These are phyloP conservation scores for Nemania bipapillata DNA, from an alignment of 2,329 filamentous ascomycete species.

Conservation along the genomic window DNA sequence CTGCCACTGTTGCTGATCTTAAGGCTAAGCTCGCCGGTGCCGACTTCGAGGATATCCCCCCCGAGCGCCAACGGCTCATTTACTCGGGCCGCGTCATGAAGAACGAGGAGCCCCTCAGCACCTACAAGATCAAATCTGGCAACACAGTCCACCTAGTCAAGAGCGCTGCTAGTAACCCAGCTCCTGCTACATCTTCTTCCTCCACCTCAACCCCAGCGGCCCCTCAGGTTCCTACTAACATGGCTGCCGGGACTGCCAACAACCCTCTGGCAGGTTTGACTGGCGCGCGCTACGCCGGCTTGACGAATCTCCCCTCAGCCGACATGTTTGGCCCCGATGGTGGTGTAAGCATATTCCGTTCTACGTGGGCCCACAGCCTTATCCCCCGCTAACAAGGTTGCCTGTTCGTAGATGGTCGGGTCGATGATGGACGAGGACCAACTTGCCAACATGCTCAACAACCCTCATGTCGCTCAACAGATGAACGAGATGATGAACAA, in stretches of 20 bases:
- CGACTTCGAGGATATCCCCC: conserved; percentile 86
- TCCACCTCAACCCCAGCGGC: conserved; percentile 59
- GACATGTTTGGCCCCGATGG: conserved; percentile 94
- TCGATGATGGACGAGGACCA: conserved; percentile 80
- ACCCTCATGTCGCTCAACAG: conserved; percentile 84
- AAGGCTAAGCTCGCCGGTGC: conserved; percentile 85
- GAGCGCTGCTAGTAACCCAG: conserved; percentile 86
- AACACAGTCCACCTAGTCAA: conserved; percentile 98
- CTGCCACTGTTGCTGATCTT: conserved; percentile 82
- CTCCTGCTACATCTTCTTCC: conserved; percentile 57
- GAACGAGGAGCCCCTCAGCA: conserved; percentile 84
- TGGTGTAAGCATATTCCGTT: conserved; percentile 72
- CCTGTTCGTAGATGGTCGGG: conserved; percentile 78
- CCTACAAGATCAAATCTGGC: conserved; percentile 94
- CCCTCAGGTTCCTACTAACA: conserved; percentile 76
- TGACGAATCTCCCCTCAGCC: conserved; percentile 85
- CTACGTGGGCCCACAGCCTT: background rate
- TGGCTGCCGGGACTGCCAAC: conserved; percentile 84
- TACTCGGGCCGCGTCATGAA: conserved; percentile 98
- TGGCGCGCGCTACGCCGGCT: conserved; percentile 91
- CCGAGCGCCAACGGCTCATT: conserved; percentile 91
- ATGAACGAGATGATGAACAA: conserved; percentile 97
- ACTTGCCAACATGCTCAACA: conserved; percentile 84
- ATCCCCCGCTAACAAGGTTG: conserved; percentile 6
- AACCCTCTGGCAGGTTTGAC: conserved; percentile 91